Conservation (phyloP, 83 land plant genomes). For the Picea abies region DNA sequence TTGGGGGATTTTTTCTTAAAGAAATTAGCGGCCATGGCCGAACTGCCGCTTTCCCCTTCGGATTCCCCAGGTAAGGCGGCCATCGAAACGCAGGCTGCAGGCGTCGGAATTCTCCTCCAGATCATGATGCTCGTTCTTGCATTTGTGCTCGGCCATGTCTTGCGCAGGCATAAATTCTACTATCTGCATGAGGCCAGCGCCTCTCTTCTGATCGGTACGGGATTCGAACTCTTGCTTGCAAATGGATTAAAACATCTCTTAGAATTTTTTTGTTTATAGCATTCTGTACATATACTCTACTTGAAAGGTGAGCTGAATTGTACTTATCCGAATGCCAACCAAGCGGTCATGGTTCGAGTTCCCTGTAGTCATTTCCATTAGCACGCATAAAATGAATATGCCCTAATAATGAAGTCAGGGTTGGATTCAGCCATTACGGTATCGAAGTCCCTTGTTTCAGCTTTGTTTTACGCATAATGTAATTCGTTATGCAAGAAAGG, state of each 20-base stretch:
- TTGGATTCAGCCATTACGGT: too few relatives aligned
- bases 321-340: too few relatives aligned
- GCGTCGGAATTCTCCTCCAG: slow-evolving; percentile 94
- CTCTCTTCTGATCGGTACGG: slow-evolving; percentile 87
- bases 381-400: too few relatives aligned
- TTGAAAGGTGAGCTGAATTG: too few relatives aligned
- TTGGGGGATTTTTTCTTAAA: too few relatives aligned
- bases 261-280: too few relatives aligned
- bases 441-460: too few relatives aligned
- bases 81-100: slow-evolving; percentile 86
- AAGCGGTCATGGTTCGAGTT: too few relatives aligned
- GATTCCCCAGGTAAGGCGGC: slow-evolving; percentile 47
- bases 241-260: neutral
- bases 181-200: slow-evolving; percentile 97
- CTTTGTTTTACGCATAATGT: too few relatives aligned
- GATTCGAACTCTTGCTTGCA: neutral
- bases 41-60: slow-evolving; percentile 22
- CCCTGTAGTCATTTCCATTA: too few relatives aligned
- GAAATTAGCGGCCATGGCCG: slow-evolving; percentile 13
- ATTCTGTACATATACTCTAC: too few relatives aligned
- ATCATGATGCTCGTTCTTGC: slow-evolving; percentile 94
- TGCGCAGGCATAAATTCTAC: slow-evolving; percentile 89
- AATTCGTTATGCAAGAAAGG: neutral
- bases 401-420: too few relatives aligned
- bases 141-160: slow-evolving; percentile 92